These are phyloP conservation scores for Axilococcus clingmanii DNA, from an alignment of 139 green algal genomes.

Conservation along the genomic window DNA sequence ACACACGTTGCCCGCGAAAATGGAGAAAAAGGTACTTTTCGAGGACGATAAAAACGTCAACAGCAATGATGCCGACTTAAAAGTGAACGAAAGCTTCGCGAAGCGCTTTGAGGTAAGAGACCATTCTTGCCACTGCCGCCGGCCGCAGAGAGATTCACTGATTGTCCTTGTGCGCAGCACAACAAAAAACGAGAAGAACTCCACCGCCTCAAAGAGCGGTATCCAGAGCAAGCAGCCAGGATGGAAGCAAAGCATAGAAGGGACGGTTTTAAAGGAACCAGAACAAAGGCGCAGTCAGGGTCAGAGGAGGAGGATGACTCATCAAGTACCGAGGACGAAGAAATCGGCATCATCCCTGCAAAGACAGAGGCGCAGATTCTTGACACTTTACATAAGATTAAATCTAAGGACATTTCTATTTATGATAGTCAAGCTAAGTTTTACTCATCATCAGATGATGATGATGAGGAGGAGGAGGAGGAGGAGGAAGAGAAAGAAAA, in stretches of 20 bases:
- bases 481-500: constrained; percentile 1
- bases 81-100: constrained; percentile 62
- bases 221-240: constrained; percentile 53
- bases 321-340: constrained; percentile 18
- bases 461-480: constrained; percentile 21
- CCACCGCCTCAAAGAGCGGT: constrained; percentile 68
- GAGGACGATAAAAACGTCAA: constrained; percentile 40
- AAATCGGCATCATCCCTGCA: constrained; percentile 35
- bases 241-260: constrained; percentile 24
- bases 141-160: not conserved
- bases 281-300: constrained; percentile 2
- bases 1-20: too few relatives aligned
- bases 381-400: constrained; percentile 61
- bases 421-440: constrained; percentile 57
- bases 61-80: constrained; percentile 11
- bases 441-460: constrained; percentile 35
- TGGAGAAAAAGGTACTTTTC: constrained; percentile 32
- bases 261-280: constrained; percentile 7
- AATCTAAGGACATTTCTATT: constrained; percentile 53
- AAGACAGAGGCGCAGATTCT: constrained; percentile 58
- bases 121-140: not conserved
- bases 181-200: constrained; percentile 74
- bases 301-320: constrained; percentile 2
- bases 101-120: constrained; percentile 56
- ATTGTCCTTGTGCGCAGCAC: constrained; percentile 40